Conservation (phyloP, 805 yeast species). For the Candida coquimbonensis region DNA sequence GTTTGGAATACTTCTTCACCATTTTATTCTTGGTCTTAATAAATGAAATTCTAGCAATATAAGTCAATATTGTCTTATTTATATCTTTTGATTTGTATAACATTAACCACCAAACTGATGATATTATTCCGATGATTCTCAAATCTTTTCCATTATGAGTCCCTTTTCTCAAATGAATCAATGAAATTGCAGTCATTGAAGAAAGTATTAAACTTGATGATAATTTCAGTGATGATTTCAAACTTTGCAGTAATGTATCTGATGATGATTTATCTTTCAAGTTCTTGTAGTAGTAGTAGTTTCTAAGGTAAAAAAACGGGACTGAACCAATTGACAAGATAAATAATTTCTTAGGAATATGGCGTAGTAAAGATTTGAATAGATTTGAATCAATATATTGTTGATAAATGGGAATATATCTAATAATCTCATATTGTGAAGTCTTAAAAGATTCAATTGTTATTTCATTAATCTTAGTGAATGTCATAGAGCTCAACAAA, state of each 20-base stretch:
- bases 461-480: conserved; percentile 10
- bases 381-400: conserved; percentile 5
- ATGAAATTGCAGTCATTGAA: too few species aligned
- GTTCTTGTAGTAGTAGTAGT: neutral
- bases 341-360: conserved; percentile 9
- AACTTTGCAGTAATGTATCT: neutral
- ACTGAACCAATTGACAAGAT: conserved; percentile 1
- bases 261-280: neutral
- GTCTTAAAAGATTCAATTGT: neutral
- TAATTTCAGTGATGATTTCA: conserved; percentile 2
- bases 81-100: neutral
- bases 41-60: conserved; percentile 3
- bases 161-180: too few species aligned
- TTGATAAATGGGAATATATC: neutral
- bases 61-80: conserved; percentile 1
- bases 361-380: neutral
- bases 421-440: neutral
- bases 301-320: conserved; percentile 6
- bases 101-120: conserved; percentile 10
- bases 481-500: conserved; percentile 14
- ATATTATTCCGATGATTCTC: conserved; percentile 7
- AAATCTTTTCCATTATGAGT: neutral
- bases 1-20: neutral
- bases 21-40: conserved; percentile 2
- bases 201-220: conserved; percentile 1